A percentile compares a stretch with the other conserved stretches of the same genome.
phyloP scores from a whole-genome alignment of 2,329 filamentous ascomycete genomes.

The Neonectria sp. region DNA sequence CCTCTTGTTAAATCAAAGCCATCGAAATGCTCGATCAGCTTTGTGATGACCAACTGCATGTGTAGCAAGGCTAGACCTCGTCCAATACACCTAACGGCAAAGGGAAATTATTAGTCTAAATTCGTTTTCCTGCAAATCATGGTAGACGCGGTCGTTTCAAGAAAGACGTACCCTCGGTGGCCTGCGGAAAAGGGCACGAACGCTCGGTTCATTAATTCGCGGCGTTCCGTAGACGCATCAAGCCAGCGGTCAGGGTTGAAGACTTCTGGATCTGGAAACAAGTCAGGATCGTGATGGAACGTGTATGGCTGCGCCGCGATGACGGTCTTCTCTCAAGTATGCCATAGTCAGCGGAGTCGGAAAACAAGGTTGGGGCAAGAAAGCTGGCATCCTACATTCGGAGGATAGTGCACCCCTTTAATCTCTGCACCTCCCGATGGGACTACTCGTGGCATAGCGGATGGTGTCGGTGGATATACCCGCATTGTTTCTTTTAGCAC shows the following conservation, averaged over 20 bases:
- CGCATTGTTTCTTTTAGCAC: background rate
- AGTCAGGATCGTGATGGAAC: background rate
- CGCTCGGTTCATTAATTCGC: constrained; percentile 1
- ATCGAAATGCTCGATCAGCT: background rate
- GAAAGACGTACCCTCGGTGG: background rate
- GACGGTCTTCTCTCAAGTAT: background rate
- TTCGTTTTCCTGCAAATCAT: background rate
- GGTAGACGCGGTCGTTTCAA: background rate
- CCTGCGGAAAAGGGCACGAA: background rate
- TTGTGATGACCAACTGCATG: background rate
- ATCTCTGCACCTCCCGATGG: background rate
- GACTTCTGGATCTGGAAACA: background rate
- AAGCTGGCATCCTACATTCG: background rate
- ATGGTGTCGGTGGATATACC: background rate
- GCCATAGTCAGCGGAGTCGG: background rate
- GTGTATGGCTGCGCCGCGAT: background rate
- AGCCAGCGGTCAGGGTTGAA: constrained; percentile 1
- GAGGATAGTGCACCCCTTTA: background rate
- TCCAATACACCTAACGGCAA: background rate
- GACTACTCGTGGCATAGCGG: constrained; percentile 1
- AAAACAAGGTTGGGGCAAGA: background rate
- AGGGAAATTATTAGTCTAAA: background rate
- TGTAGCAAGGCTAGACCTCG: background rate
- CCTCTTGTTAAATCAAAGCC: background rate
- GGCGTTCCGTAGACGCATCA: background rate